Evolutionary conservation across 83 land plant genomes (phyloP).

Genomic region (Thuja plicata): DNA sequence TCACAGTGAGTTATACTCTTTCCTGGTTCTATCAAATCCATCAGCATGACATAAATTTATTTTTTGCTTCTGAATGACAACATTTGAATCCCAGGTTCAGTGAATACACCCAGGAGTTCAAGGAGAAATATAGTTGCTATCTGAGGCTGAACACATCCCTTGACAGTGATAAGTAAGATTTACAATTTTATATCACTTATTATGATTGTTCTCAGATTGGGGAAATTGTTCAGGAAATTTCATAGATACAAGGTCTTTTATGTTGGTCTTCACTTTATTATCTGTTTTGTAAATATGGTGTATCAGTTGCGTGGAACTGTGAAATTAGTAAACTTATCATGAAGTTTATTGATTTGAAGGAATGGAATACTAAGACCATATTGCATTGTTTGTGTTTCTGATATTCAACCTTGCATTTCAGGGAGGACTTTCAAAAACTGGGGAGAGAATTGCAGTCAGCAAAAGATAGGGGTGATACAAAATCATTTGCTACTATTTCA

Average conservation of each 20-base stretch:
- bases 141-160: slow-evolving; percentile 33
- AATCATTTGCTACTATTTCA: slow-evolving; percentile 33
- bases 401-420: slow-evolving; percentile 18
- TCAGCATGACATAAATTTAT: neutral
- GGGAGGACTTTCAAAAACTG: slow-evolving; percentile 49
- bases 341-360: neutral
- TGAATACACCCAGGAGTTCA: slow-evolving; percentile 52
- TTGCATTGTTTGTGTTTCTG: neutral
- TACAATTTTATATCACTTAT: neutral
- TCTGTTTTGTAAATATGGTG: neutral
- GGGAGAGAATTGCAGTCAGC: slow-evolving; percentile 46
- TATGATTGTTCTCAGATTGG: neutral
- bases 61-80: slow-evolving; percentile 2
- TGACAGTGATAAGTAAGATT: slow-evolving; percentile 39
- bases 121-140: slow-evolving; percentile 50
- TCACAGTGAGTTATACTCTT: slow-evolving; percentile 37
- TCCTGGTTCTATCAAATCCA: neutral
- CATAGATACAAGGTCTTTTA: neutral
- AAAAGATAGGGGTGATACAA: slow-evolving; percentile 39
- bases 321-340: neutral
- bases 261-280: neutral
- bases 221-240: neutral
- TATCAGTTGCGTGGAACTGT: neutral
- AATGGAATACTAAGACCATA: neutral
- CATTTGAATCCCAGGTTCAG: slow-evolving; percentile 31